These are phyloP conservation scores for Eimeria maxima DNA, from an alignment of 169 alveolate species.

Conservation along the genomic window DNA sequence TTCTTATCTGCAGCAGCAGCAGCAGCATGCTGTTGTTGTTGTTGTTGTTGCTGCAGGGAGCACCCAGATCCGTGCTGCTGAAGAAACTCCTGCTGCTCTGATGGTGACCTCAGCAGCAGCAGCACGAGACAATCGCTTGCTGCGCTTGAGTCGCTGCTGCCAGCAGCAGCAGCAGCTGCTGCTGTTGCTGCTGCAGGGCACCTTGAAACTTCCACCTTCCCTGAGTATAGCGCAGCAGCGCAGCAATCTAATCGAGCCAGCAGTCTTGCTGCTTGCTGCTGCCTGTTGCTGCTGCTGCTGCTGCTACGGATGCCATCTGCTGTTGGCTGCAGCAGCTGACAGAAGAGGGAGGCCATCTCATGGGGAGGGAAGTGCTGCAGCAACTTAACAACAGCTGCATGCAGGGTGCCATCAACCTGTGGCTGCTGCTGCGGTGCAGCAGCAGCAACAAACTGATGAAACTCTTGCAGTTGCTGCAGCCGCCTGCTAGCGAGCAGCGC, in stretches of 20 bases:
- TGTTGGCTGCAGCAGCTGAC: conserved; percentile 62
- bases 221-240: conserved; percentile 54
- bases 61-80: conserved; percentile 47
- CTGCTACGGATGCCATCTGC: conserved; percentile 52
- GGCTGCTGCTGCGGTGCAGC: conserved; percentile 43
- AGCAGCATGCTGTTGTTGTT: conserved; percentile 57
- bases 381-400: conserved; percentile 71
- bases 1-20: conserved; percentile 36
- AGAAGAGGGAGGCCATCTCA: conserved; percentile 49
- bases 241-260: conserved; percentile 44
- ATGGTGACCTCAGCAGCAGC: conserved; percentile 54
- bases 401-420: conserved; percentile 76
- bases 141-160: conserved; percentile 36
- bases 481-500: conserved; percentile 34
- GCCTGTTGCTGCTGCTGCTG: neutral
- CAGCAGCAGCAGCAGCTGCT: conserved; percentile 60
- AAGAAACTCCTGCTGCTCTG: conserved; percentile 38
- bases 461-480: conserved; percentile 66
- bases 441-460: conserved; percentile 55
- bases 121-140: conserved; percentile 43
- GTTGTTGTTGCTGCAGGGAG: conserved; percentile 23
- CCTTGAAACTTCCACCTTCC: conserved; percentile 39
- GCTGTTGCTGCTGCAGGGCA: conserved; percentile 25
- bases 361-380: conserved; percentile 57
- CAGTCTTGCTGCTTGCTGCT: neutral